Evolutionary conservation across 306 rosid species (phyloP), one percentile per base, ranked within the genome.

Genomic region (Hippophae rhamnoides): DNA sequence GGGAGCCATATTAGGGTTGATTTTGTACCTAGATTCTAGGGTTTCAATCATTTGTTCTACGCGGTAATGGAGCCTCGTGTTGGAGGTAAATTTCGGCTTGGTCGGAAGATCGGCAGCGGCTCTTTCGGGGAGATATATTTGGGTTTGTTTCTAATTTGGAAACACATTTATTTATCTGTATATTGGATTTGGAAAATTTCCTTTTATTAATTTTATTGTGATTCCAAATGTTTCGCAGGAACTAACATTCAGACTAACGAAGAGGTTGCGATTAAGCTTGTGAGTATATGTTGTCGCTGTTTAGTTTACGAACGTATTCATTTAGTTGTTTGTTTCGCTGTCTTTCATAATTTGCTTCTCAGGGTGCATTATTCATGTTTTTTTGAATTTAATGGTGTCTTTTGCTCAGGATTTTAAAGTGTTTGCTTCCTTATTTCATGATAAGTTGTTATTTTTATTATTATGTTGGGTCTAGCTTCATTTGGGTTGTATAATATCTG

Each of bases 241-340:
- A 87, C 90, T 60, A 90, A 90, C 74, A 82, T 87, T 63, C 97
- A 84, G 69, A 87, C 95, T n/a, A 87, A 87, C 44, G 95, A 90
- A 60, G 97, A 90, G 76, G 95, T 90, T 62, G 97, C 90, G 56
- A 87, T 90, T 79, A 90, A 90, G 90, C 94, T 90, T 53, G 97
- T 90, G 69, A 80, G 97, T 82, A 52, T 65, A 68, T 45, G 25
- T 62, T 41, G 45, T 67, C 18, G 43, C 44, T 60, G 11, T 38
- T 12, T 9, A 27, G 13, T 8, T 74, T 43, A 12, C 7, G 41
- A 54, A 7, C 7, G 62, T 51, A 9, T 47, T 31, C 45, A 18
- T 18, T 18, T 18, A 18, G 23, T 18, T 18, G 23, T 18, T 18
- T 18, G 23, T 18, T 18, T 18, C 23, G 23, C 23, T 18, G 23